These are phyloP conservation scores for Chaetothyriales sp. DNA, from an alignment of 2,329 filamentous ascomycete species.

Conservation along the genomic window DNA sequence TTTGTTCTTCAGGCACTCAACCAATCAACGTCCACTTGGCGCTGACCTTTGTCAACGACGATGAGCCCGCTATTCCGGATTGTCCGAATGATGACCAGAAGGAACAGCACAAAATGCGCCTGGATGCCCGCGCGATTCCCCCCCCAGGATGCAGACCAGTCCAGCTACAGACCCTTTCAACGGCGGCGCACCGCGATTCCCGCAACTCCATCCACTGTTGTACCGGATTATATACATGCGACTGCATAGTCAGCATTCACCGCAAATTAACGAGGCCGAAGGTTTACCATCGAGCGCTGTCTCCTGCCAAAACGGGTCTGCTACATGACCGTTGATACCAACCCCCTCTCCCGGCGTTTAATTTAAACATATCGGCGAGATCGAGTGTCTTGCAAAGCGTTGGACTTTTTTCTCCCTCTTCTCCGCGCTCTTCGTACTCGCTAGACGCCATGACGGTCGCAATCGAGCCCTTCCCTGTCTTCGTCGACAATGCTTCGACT, in stretches of 20 bases:
- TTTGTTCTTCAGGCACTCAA: background rate
- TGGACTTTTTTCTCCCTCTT: background rate
- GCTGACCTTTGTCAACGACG: background rate
- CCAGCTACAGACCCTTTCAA: background rate
- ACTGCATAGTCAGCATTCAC: background rate
- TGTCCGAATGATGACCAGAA: background rate
- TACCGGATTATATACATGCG: background rate
- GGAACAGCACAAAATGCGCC: background rate
- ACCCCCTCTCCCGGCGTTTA: no score
- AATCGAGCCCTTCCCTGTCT: slow-evolving; percentile 17
- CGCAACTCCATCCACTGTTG: background rate
- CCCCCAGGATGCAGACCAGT: background rate
- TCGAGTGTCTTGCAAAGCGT: background rate
- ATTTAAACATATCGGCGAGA: background rate
- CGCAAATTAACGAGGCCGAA: background rate
- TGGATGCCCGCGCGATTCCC: background rate
- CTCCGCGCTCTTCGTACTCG: background rate
- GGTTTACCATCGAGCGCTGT: background rate
- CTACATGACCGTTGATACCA: background rate
- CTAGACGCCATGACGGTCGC: slow-evolving; percentile 1
- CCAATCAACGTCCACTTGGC: background rate
- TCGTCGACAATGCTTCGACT: slow-evolving; percentile 14
- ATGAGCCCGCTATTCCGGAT: background rate
- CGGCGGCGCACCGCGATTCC: background rate
- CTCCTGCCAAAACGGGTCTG: background rate